These are phyloP conservation scores for Cornus suecica DNA, from an alignment of 148 eudicot species.

Conservation along the genomic window DNA sequence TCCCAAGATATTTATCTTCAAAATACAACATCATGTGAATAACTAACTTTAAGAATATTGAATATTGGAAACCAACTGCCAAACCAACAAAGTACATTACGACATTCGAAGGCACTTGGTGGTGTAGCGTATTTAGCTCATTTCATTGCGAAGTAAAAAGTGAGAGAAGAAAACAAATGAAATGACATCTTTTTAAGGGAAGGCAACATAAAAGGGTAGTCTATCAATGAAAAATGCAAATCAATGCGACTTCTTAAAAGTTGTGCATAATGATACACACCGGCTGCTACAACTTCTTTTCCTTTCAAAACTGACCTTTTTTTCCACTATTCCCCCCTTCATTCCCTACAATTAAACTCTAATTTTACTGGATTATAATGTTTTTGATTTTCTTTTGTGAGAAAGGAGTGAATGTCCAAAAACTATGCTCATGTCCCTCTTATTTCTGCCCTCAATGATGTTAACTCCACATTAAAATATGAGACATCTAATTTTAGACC, in stretches of 20 bases:
- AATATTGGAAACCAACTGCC: not conserved
- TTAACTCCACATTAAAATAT: not conserved
- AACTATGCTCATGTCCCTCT: no score
- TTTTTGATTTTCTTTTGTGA: no score
- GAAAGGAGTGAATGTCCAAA: no score
- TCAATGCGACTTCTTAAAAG: not conserved
- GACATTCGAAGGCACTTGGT: not conserved
- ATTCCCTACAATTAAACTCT: not conserved
- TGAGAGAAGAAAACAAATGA: no score
- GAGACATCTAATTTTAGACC: no score
- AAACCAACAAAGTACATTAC: no score
- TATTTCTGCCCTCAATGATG: no score
- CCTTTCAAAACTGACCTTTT: no score
- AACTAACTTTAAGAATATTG: no score
- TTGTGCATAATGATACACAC: not conserved
- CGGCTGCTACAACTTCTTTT: not conserved
- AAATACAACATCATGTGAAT: no score
- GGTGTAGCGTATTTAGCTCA: not conserved
- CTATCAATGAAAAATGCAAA: not conserved
- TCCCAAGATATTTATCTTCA: no score
- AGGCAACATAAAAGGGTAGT: not conserved
- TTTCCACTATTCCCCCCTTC: not conserved
- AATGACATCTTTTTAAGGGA: not conserved
- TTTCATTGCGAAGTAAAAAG: no score
- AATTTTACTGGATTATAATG: not conserved